These are phyloP conservation scores for Coniosporium tulheliwenetii DNA, from an alignment of 2,329 filamentous ascomycete genomes.

Conservation along the genomic window DNA sequence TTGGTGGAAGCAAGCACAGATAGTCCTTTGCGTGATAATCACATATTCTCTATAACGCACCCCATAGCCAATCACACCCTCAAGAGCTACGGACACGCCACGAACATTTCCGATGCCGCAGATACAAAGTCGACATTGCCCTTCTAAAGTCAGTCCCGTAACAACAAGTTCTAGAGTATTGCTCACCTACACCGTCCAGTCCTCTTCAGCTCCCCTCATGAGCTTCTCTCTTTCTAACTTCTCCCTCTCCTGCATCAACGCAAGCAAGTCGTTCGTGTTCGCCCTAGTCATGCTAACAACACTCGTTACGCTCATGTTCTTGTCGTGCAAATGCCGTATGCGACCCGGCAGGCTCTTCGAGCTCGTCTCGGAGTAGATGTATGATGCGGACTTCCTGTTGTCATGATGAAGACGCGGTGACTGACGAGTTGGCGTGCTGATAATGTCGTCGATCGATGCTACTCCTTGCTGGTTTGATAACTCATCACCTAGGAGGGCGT, in stretches of 20 bases:
- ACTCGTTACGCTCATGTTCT: conserved; percentile 6
- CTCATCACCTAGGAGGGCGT: too few relatives aligned
- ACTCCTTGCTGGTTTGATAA: background rate
- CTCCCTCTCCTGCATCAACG: conserved; percentile 20
- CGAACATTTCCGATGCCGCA: too few relatives aligned
- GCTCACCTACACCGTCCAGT: background rate
- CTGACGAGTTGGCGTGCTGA: background rate
- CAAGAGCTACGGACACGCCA: too few relatives aligned
- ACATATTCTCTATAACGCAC: too few relatives aligned
- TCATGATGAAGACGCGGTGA: background rate
- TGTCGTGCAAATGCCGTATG: conserved; percentile 2
- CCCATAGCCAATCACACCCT: too few relatives aligned
- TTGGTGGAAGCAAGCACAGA: too few relatives aligned
- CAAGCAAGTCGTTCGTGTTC: conserved; percentile 25
- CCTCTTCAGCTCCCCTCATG: conserved; percentile 1
- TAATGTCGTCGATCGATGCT: background rate
- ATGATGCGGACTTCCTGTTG: background rate
- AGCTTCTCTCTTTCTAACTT: conserved; percentile 18
- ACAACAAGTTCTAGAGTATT: too few relatives aligned
- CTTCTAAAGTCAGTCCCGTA: too few relatives aligned
- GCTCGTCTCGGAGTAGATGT: background rate
- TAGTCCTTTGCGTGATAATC: too few relatives aligned
- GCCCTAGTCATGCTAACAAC: conserved; percentile 16
- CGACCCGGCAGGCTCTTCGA: too few relatives aligned
- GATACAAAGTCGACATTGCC: too few relatives aligned